Conservation (phyloP, 768 basidiomycete species). For the Psilocybe tampanensis region DNA sequence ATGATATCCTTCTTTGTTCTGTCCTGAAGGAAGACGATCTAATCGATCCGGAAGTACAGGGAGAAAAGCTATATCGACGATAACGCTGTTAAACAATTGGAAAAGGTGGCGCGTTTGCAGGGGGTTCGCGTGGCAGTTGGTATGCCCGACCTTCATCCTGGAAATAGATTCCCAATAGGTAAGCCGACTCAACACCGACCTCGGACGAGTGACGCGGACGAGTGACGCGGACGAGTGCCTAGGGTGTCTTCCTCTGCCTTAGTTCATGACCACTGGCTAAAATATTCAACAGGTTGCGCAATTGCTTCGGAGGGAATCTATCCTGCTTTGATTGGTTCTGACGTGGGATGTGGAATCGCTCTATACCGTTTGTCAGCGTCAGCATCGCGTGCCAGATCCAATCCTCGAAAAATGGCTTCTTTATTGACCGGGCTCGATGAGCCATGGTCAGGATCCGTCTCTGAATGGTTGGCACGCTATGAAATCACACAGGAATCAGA, state of each 20-base stretch:
- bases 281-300: constrained; percentile 28
- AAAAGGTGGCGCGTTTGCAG: constrained; percentile 26
- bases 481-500: constrained; percentile 29
- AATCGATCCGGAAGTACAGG: constrained; percentile 9
- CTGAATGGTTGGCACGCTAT: constrained; percentile 35
- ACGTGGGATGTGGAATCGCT: constrained; percentile 41
- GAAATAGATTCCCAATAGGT: constrained; percentile 35
- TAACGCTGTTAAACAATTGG: constrained; percentile 33
- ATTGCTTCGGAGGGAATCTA: constrained; percentile 38
- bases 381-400: constrained; percentile 21
- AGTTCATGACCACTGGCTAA: neutral
- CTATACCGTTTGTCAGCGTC: constrained; percentile 33
- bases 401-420: constrained; percentile 32
- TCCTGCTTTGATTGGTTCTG: constrained; percentile 40
- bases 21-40: no score
- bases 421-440: constrained; percentile 35
- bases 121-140: constrained; percentile 34
- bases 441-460: constrained; percentile 35
- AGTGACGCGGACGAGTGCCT: no score
- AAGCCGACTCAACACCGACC: neutral
- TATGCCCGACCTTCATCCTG: constrained; percentile 43
- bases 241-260: no score
- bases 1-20: no score
- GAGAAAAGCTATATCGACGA: constrained; percentile 33
- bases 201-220: neutral